Evolutionary conservation across 2,329 filamentous ascomycete genomes (phyloP).

Genomic region (Chaetomiaceae sp.): DNA sequence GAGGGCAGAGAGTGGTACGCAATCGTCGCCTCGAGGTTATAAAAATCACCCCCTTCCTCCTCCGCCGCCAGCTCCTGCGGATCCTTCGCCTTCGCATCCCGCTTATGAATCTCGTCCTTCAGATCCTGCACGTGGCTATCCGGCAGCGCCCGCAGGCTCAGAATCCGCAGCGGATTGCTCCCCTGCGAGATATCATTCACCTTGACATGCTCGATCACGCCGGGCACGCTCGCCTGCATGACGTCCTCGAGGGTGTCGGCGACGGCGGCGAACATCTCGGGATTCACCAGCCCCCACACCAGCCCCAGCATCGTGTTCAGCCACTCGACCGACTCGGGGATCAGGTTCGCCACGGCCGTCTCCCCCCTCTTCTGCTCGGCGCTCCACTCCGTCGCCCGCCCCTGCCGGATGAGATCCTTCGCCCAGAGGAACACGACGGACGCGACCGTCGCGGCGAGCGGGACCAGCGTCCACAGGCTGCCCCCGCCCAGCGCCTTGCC

Average conservation of each 20-base stretch:
- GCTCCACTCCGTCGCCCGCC: conserved; percentile 80
- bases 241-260: conserved; percentile 94
- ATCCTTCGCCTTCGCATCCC: conserved; percentile 77
- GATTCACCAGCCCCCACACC: conserved; percentile 88
- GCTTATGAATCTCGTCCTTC: conserved; percentile 72
- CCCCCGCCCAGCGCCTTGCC: conserved; percentile 77
- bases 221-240: conserved; percentile 92
- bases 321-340: conserved; percentile 93
- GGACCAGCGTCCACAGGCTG: conserved; percentile 69
- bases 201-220: conserved; percentile 88
- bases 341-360: conserved; percentile 79
- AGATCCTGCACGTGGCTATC: conserved; percentile 77
- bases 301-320: conserved; percentile 84
- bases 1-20: conserved; percentile 85
- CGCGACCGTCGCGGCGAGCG: conserved; percentile 64
- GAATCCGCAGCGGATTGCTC: conserved; percentile 80
- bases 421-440: conserved; percentile 85
- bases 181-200: conserved; percentile 95
- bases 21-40: conserved; percentile 86
- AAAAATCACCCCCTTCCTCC: conserved; percentile 86
- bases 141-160: conserved; percentile 81
- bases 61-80: conserved; percentile 82
- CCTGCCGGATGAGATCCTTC: conserved; percentile 79
- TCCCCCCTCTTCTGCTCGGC: conserved; percentile 81
- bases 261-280: conserved; percentile 87